Conservation (phyloP, 345 rosid genomes). For the Noccaea caerulescens region DNA sequence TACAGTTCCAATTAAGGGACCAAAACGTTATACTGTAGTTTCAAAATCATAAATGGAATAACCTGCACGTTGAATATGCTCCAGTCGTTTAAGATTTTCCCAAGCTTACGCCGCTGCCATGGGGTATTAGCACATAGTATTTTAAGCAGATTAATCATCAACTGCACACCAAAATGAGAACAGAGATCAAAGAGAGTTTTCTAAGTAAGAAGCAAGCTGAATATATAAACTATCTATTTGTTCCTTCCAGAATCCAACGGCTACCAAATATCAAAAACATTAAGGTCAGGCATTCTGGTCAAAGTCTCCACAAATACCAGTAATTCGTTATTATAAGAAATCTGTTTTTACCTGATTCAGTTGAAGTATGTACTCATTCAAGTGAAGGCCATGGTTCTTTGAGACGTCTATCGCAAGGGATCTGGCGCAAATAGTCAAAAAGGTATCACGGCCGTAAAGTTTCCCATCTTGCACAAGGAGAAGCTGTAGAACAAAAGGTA, state of each 20-base stretch:
- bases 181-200: constrained; percentile 36
- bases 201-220: constrained; percentile 16
- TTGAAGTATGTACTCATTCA: constrained; percentile 71
- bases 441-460: constrained; percentile 85
- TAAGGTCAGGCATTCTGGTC: constrained; percentile 17
- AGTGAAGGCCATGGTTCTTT: constrained; percentile 68
- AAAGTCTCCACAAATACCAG: not conserved
- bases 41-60: constrained; percentile 24
- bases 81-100: constrained; percentile 97
- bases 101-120: constrained; percentile 99
- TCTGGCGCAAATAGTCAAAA: constrained; percentile 68
- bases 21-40: constrained; percentile 20
- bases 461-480: constrained; percentile 97
- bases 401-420: constrained; percentile 71
- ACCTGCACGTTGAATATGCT: constrained; percentile 84
- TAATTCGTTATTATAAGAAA: not conserved
- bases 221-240: constrained; percentile 2
- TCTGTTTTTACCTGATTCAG: constrained; percentile 64
- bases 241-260: constrained; percentile 13
- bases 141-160: constrained; percentile 85
- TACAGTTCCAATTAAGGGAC: constrained; percentile 9
- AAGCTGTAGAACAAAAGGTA: constrained; percentile 56
- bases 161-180: constrained; percentile 60
- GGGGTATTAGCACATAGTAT: constrained; percentile 93
- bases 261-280: not conserved